phyloP scores from a whole-genome alignment of 1,284 basidiomycete species.

The Coniophora puteana region DNA sequence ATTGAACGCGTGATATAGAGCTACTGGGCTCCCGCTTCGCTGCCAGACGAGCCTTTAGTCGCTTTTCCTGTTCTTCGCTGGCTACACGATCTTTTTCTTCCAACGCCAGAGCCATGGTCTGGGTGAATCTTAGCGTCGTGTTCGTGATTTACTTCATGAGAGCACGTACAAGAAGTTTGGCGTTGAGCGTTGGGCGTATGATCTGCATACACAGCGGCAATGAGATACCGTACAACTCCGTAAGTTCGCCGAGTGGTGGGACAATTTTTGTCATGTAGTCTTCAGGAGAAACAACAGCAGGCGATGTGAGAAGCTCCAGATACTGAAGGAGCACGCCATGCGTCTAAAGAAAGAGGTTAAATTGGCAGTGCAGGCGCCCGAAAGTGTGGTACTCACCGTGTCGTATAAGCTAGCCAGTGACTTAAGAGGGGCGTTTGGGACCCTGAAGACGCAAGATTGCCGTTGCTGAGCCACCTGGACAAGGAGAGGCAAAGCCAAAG shows the following conservation, averaged over 20 bases:
- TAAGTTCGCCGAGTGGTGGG: constrained; percentile 72
- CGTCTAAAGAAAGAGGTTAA: constrained; percentile 40
- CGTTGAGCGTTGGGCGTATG: constrained; percentile 76
- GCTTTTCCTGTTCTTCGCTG: constrained; percentile 71
- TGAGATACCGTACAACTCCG: constrained; percentile 72
- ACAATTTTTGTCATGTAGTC: constrained; percentile 66
- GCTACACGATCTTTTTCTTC: constrained; percentile 63
- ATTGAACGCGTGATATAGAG: constrained; percentile 54
- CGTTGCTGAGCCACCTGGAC: constrained; percentile 88
- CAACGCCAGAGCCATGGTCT: constrained; percentile 56
- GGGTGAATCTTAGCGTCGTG: constrained; percentile 11
- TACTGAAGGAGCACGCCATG: constrained; percentile 78
- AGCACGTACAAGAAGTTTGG: constrained; percentile 48
- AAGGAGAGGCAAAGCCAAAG: constrained; percentile 77
- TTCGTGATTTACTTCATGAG: no score
- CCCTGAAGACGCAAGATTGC: constrained; percentile 73
- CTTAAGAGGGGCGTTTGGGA: constrained; percentile 74
- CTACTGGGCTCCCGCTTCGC: constrained; percentile 69
- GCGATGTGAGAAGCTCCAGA: constrained; percentile 67
- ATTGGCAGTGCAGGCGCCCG: constrained; percentile 15
- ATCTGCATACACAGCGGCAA: constrained; percentile 90
- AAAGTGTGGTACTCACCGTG: constrained; percentile 51
- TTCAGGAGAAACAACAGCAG: constrained; percentile 51
- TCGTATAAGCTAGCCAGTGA: constrained; percentile 86
- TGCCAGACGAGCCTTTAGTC: constrained; percentile 69